Evolutionary conservation across 345 rosid genomes (phyloP).

Genomic region (Corchorus olitorius): DNA sequence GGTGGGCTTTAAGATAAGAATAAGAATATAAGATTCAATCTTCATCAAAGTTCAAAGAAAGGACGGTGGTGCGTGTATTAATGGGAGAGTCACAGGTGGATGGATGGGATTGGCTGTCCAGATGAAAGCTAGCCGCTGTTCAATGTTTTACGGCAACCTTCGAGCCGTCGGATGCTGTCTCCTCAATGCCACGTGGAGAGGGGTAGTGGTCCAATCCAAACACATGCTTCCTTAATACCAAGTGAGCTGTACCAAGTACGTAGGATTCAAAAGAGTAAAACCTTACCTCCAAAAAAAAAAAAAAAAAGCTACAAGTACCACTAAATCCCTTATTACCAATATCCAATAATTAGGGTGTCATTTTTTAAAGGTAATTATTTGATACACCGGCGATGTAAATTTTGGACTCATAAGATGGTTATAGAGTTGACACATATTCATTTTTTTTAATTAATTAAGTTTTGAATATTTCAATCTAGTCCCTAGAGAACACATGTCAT

Average conservation of each 20-base stretch:
- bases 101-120: not conserved
- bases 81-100: not conserved
- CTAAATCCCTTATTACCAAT: too few relatives aligned
- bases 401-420: too few relatives aligned
- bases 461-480: too few relatives aligned
- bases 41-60: not conserved
- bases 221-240: not conserved
- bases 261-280: not conserved
- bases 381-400: too few relatives aligned
- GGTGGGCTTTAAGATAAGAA: not conserved
- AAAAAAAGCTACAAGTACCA: too few relatives aligned
- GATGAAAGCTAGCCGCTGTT: not conserved
- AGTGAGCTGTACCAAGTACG: not conserved
- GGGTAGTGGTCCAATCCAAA: not conserved
- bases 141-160: constrained; percentile 10
- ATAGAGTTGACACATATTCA: too few relatives aligned
- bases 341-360: too few relatives aligned
- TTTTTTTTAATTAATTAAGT: too few relatives aligned
- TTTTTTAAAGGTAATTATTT: too few relatives aligned
- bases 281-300: too few relatives aligned
- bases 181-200: not conserved
- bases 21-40: not conserved
- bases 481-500: too few relatives aligned
- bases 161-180: constrained; percentile 11
- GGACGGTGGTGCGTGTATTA: not conserved